Evolutionary conservation across 306 rosid species (phyloP).

Genomic region (Carpinus viminea): DNA sequence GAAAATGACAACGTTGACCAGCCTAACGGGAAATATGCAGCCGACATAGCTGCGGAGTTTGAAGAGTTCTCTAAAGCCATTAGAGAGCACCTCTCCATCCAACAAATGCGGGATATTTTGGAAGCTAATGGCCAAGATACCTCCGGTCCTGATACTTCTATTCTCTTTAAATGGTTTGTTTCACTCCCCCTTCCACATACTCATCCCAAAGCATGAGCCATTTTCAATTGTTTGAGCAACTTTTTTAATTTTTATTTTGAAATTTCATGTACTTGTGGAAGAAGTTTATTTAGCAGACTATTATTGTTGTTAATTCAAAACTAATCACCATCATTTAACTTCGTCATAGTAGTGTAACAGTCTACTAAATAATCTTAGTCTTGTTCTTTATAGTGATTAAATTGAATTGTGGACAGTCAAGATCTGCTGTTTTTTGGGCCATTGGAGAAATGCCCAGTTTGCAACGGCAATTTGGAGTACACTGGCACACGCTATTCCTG

Average conservation of each 20-base stretch:
- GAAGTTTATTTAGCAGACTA: no score
- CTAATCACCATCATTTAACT: no score
- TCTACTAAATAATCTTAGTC: no score
- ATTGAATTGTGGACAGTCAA: slow-evolving; percentile 46
- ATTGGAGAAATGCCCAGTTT: slow-evolving; percentile 63
- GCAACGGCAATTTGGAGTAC: slow-evolving; percentile 71
- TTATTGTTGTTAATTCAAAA: no score
- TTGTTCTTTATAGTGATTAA: neutral
- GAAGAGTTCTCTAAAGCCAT: slow-evolving; percentile 53
- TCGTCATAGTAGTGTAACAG: no score
- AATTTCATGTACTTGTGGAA: no score
- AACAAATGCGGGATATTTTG: slow-evolving; percentile 61
- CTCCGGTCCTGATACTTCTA: slow-evolving; percentile 49
- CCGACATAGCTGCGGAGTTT: slow-evolving; percentile 40
- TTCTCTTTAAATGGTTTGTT: slow-evolving; percentile 54
- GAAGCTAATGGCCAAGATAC: slow-evolving; percentile 62
- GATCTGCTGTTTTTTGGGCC: slow-evolving; percentile 75
- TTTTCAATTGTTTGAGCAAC: neutral
- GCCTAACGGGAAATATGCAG: slow-evolving; percentile 40
- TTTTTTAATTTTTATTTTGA: neutral
- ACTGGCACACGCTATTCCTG: slow-evolving; percentile 60
- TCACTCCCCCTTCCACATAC: neutral
- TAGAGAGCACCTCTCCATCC: slow-evolving; percentile 53
- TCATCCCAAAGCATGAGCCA: neutral
- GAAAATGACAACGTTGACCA: slow-evolving; percentile 42